phyloP scores from a whole-genome alignment of 2,329 filamentous ascomycete genomes.

The Fusarium pilosicola region DNA sequence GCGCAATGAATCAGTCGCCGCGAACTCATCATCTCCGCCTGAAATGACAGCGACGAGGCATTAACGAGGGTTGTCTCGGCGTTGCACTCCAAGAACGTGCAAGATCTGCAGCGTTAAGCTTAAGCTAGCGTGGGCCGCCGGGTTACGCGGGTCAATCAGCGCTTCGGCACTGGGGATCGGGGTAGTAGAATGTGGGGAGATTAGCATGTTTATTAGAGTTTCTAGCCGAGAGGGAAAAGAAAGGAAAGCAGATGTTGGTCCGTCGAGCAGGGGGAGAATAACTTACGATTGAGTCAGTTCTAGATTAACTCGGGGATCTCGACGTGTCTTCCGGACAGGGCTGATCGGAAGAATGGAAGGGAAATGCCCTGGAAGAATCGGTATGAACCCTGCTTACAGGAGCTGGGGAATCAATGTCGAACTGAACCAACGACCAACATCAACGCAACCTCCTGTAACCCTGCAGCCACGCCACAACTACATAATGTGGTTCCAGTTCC shows the following conservation, averaged over 20 bases:
- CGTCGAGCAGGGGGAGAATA: background rate
- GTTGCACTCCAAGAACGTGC: background rate
- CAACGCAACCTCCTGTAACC: background rate
- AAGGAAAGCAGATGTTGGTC: background rate
- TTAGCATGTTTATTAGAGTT: conserved; percentile 6
- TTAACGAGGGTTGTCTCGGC: conserved; percentile 14
- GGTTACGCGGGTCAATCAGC: conserved; percentile 4
- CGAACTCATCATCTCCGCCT: background rate
- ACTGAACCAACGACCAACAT: background rate
- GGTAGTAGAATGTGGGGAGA: background rate
- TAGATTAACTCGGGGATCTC: background rate
- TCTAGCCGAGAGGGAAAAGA: background rate
- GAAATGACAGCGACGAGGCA: conserved; percentile 9
- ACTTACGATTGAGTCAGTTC: conserved; percentile 14
- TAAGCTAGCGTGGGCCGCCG: background rate
- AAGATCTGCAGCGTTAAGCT: conserved; percentile 16
- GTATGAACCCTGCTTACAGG: background rate
- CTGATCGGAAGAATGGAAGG: background rate
- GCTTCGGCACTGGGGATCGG: background rate
- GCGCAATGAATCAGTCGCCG: background rate
- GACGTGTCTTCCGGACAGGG: background rate
- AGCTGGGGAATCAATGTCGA: background rate
- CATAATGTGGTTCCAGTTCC: background rate
- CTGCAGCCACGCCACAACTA: conserved; percentile 1
- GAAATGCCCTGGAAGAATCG: background rate